These are phyloP conservation scores for Lunularia cruciata DNA, from an alignment of 225 moss, liverwort and hornwort genomes.

Conservation along the genomic window DNA sequence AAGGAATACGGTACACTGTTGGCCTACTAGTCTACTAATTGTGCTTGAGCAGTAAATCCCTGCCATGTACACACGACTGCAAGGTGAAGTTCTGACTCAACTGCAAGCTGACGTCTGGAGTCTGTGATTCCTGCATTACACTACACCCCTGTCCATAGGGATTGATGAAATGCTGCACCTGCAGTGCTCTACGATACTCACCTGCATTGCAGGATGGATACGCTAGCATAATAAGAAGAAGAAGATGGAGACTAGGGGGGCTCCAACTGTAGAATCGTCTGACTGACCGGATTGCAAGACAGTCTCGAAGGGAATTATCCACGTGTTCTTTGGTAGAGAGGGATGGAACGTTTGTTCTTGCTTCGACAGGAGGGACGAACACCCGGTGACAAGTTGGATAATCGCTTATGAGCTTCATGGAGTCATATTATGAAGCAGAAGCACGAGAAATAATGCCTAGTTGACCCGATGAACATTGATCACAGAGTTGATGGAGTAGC, in stretches of 20 bases:
- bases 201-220: not conserved
- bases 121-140: not conserved
- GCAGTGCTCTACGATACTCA: not conserved
- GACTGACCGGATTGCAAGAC: not conserved
- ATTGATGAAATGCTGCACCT: not conserved
- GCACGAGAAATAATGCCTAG: slow-evolving; percentile 5
- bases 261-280: not conserved
- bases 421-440: not conserved
- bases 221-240: not conserved
- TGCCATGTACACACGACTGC: not conserved
- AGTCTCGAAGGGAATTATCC: not conserved
- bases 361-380: not conserved
- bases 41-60: slow-evolving; percentile 1
- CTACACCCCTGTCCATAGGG: slow-evolving; percentile 1
- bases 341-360: slow-evolving; percentile 6
- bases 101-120: too few relatives aligned
- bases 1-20: not conserved
- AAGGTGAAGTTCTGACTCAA: not conserved
- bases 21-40: not conserved
- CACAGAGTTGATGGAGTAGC: not conserved
- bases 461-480: slow-evolving; percentile 4
- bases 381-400: slow-evolving; percentile 10
- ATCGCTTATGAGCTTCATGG: slow-evolving; percentile 3
- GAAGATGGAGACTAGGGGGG: not conserved
- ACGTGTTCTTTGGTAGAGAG: not conserved